Evolutionary conservation across 495 filamentous ascomycete species (phyloP).

Genomic region (Cercophora sp.): DNA sequence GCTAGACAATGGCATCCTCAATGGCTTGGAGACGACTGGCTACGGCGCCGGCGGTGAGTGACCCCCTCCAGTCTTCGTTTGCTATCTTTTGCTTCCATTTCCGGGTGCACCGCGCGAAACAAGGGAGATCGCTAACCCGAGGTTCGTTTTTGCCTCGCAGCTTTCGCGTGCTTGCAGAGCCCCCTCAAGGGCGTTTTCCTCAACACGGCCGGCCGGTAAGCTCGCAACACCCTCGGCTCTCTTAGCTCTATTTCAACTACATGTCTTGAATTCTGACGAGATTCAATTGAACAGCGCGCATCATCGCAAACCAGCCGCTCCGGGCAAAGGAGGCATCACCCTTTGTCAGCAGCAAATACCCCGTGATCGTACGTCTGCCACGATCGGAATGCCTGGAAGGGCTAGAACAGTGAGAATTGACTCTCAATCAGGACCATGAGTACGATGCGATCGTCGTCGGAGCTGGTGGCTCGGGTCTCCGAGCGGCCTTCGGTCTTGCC

Average conservation of each 20-base stretch:
- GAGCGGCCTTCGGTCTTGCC: slow-evolving; percentile 92
- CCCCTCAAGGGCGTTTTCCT: slow-evolving; percentile 76
- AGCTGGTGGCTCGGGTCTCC: slow-evolving; percentile 88
- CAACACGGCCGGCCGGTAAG: slow-evolving; percentile 75
- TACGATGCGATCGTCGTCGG: slow-evolving; percentile 88
- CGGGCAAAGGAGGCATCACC: slow-evolving; percentile 88
- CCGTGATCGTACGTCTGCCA: slow-evolving; percentile 72
- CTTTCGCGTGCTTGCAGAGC: slow-evolving; percentile 43
- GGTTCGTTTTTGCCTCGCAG: slow-evolving; percentile 25
- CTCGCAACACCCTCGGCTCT: slow-evolving; percentile 2
- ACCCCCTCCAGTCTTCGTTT: slow-evolving; percentile 2
- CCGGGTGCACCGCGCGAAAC: not conserved
- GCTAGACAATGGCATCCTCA: slow-evolving; percentile 47
- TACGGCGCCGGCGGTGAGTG: slow-evolving; percentile 42
- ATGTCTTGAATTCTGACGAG: slow-evolving; percentile 4
- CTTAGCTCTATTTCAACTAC: not conserved
- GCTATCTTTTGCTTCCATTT: not conserved
- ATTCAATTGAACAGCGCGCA: slow-evolving; percentile 45
- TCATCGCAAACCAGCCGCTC: slow-evolving; percentile 78
- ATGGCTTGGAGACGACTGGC: slow-evolving; percentile 49
- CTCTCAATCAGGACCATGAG: slow-evolving; percentile 47
- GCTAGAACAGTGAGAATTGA: no score
- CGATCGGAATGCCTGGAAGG: no score
- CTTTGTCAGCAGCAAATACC: slow-evolving; percentile 80
- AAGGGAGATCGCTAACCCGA: slow-evolving; percentile 16